Conservation (phyloP, 169 alveolate species). For the Amoebophrya sp. region DNA sequence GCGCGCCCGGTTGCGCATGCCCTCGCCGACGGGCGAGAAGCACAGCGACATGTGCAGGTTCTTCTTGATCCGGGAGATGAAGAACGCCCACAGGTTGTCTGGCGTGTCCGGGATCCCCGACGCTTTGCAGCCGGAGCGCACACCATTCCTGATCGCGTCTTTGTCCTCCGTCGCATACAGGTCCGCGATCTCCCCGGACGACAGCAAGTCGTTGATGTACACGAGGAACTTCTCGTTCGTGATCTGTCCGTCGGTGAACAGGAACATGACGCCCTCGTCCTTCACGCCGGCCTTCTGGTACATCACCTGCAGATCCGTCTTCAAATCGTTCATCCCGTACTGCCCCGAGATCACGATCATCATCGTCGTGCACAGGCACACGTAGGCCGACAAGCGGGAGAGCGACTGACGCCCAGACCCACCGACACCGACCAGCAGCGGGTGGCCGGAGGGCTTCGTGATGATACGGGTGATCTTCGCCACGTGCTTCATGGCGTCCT, state of each 20-base stretch:
- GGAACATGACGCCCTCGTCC: constrained; percentile 84
- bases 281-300: constrained; percentile 75
- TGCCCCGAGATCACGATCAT: constrained; percentile 64
- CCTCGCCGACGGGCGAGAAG: constrained; percentile 90
- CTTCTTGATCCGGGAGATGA: constrained; percentile 78
- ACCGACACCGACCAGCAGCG: constrained; percentile 92
- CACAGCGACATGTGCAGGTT: constrained; percentile 89
- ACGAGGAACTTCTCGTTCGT: constrained; percentile 83
- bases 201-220: constrained; percentile 80
- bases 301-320: constrained; percentile 76
- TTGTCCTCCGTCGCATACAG: constrained; percentile 84
- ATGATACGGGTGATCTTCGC: constrained; percentile 77
- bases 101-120: constrained; percentile 66
- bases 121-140: constrained; percentile 47
- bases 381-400: constrained; percentile 81
- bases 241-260: constrained; percentile 84
- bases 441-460: constrained; percentile 84
- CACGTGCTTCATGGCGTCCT: constrained; percentile 93
- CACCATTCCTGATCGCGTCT: constrained; percentile 71
- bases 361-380: constrained; percentile 70
- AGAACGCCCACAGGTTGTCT: constrained; percentile 85
- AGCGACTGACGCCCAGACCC: constrained; percentile 92
- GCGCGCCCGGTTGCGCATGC: constrained; percentile 80
- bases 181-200: constrained; percentile 88
- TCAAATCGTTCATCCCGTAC: constrained; percentile 80